Evolutionary conservation across 225 moss, liverwort and hornwort species (phyloP).

Genomic region (Takakia lepidozioides): DNA sequence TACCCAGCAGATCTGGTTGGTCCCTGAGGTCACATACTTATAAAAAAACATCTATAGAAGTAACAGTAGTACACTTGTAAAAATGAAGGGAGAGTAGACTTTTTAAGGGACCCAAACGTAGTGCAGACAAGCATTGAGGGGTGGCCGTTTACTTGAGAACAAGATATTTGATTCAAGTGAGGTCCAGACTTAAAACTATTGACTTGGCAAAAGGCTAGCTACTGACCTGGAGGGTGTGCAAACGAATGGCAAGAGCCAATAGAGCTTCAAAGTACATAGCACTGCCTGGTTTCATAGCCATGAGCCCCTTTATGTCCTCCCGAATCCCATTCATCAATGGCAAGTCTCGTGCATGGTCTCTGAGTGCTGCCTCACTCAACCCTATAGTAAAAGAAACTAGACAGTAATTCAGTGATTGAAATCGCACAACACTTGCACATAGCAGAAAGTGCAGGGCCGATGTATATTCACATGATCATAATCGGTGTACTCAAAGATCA

Average conservation of each 20-base stretch:
- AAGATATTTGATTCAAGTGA: neutral
- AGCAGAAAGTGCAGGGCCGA: no score
- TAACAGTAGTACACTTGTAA: neutral
- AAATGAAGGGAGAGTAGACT: no score
- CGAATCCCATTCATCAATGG: conserved; percentile 64
- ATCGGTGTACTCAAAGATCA: no score
- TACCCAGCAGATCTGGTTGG: no score
- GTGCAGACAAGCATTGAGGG: no score
- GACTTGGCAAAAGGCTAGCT: neutral
- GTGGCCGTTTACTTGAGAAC: no score
- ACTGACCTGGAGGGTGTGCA: conserved; percentile 42
- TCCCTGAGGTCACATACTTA: no score
- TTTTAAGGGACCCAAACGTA: neutral
- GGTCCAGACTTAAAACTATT: neutral
- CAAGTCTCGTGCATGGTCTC: conserved; percentile 50
- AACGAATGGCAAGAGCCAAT: conserved; percentile 32
- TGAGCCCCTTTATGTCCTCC: conserved; percentile 48
- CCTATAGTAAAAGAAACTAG: conserved; percentile 19
- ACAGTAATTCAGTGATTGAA: neutral
- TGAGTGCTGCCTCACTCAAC: conserved; percentile 28
- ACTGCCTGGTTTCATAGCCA: conserved; percentile 36
- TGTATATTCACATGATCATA: no score
- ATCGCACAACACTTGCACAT: neutral
- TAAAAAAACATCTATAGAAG: no score
- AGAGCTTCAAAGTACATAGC: conserved; percentile 38